Evolutionary conservation across 805 yeast species (phyloP), one percentile per base, ranked within the genome.

Genomic region (Clavispora phyllophila): DNA sequence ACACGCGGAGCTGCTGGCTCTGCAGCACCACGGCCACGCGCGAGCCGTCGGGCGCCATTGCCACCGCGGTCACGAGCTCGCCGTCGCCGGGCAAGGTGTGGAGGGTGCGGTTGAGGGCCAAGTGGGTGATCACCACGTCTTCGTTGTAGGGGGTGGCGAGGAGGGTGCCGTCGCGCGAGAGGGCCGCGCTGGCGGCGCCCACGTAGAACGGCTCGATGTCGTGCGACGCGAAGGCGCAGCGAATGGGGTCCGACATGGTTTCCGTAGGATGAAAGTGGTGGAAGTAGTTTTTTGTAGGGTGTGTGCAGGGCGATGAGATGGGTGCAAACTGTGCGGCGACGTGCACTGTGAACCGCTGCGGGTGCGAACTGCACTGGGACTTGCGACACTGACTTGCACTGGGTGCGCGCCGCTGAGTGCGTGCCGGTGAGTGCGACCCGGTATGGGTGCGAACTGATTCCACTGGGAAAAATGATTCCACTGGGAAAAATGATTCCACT

Each of bases 71-170:
- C 36, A 93, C 71, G 40, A 74, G 71, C 51, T 84, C 88, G 31
- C 88, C 96, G 58, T 91, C 97, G 25, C 96, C 96, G 44, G 83
- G 85, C 28, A 93, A 64, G 33, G 70, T 73, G 51, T 78, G 81
- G 5, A 87, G 44, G 18, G 73, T 63, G 48, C 75, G 69, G 43
- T 85, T 83, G 15, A 84, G 74, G 6, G 58, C 57, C 38, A 86
- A 63, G 52, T 87, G 75, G 29, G 91, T 75, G 22, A 93, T 70
- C 36, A 85, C 76, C 2, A 88, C 76, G 51, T 84, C 87, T 56
- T 87, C 96, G 25, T 83, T 70, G 15, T 84, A 75, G 1, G 96
- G 84, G 1, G 96, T 84, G 8, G 95, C 96, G 43, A 90, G 60
- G 1, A 84, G 54, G 4, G 68, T 54, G 7, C 83, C 87, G 51